A percentile compares a stretch with the other conserved stretches of the same genome.
Evolutionary conservation across 2,329 filamentous ascomycete genomes (phyloP).

Genomic region (Trichoderma endophyticum): DNA sequence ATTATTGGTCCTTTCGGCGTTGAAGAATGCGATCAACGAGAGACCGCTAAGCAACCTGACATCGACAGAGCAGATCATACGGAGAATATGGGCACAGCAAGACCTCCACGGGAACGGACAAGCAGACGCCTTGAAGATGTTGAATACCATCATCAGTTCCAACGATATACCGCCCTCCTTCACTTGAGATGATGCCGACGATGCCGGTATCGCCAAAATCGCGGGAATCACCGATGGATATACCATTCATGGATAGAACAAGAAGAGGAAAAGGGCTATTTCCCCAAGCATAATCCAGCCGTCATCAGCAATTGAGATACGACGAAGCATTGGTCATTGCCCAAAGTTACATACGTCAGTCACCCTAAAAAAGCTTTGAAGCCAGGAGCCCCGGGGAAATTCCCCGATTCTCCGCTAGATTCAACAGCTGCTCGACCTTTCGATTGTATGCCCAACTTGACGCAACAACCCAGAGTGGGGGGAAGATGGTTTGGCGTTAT

Average conservation of each 20-base stretch:
- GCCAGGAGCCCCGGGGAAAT: background rate
- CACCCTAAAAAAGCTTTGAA: background rate
- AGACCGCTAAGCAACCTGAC: constrained; percentile 11
- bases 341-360: background rate
- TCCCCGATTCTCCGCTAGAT: background rate
- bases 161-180: constrained; percentile 11
- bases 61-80: constrained; percentile 13
- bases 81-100: constrained; percentile 13
- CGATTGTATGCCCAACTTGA: background rate
- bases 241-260: background rate
- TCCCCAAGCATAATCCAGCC: background rate
- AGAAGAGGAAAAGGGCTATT: background rate
- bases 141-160: constrained; percentile 15
- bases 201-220: background rate
- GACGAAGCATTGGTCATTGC: background rate
- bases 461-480: background rate
- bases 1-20: background rate
- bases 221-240: background rate
- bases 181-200: background rate
- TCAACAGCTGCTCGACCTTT: background rate
- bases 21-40: constrained; percentile 5
- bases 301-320: background rate
- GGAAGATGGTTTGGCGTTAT: background rate
- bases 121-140: constrained; percentile 7
- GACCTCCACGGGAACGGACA: constrained; percentile 6